Conservation (phyloP, 2,329 filamentous ascomycete species). For the Aspergillus oerlinghausenensis region DNA sequence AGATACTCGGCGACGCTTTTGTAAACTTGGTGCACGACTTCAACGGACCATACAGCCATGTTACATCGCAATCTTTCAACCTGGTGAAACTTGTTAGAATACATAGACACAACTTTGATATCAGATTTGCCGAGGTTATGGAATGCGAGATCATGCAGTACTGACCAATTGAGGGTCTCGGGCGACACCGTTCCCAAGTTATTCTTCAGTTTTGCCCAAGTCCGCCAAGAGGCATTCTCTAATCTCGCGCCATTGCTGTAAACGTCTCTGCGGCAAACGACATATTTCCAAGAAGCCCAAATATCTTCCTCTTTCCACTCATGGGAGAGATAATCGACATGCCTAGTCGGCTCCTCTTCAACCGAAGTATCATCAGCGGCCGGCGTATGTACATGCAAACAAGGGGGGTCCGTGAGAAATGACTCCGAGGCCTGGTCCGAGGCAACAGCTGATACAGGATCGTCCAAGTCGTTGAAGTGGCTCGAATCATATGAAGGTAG, state of each 20-base stretch:
- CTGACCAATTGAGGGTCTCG: slow-evolving; percentile 88
- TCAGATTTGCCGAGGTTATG: background rate
- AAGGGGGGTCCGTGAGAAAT: slow-evolving; percentile 44
- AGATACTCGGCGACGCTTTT: slow-evolving; percentile 42
- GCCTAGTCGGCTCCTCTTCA: slow-evolving; percentile 69
- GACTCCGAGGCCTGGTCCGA: slow-evolving; percentile 20
- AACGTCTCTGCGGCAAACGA: slow-evolving; percentile 71
- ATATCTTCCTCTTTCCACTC: slow-evolving; percentile 95
- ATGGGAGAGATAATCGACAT: slow-evolving; percentile 94
- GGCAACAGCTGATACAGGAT: slow-evolving; percentile 4
- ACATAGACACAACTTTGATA: background rate
- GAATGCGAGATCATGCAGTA: slow-evolving; percentile 13
- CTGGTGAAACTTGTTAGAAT: slow-evolving; percentile 44
- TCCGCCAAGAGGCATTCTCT: slow-evolving; percentile 96
- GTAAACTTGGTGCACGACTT: slow-evolving; percentile 64
- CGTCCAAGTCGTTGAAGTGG: slow-evolving; percentile 46
- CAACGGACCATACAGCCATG: slow-evolving; percentile 92
- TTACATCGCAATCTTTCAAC: slow-evolving; percentile 96
- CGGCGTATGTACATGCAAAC: slow-evolving; percentile 56
- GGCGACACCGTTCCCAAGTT: slow-evolving; percentile 82
- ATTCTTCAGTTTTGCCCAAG: slow-evolving; percentile 91
- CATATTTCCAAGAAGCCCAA: slow-evolving; percentile 94
- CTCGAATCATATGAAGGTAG: slow-evolving; percentile 42
- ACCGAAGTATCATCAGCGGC: slow-evolving; percentile 78
- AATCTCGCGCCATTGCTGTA: slow-evolving; percentile 77